phyloP scores from a whole-genome alignment of 1,284 basidiomycete species.

The Tylopilus sp. region DNA sequence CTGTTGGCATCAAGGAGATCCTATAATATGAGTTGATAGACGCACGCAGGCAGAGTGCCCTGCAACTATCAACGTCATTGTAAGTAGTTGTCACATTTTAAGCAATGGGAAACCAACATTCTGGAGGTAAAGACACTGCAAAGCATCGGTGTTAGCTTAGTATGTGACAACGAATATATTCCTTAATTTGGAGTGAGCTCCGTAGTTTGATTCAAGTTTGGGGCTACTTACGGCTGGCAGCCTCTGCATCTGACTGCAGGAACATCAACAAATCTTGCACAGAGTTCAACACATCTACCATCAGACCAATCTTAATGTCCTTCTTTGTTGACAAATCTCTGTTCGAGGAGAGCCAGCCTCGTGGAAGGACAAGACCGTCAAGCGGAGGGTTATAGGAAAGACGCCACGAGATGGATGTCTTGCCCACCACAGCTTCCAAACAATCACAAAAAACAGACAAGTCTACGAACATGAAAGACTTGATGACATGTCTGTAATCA shows the following conservation, averaged over 20 bases:
- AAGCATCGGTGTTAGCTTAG: constrained; percentile 25
- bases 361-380: constrained; percentile 48
- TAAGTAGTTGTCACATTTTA: background rate
- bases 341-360: constrained; percentile 44
- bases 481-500: constrained; percentile 42
- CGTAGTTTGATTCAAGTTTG: background rate
- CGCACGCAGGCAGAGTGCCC: constrained; percentile 29
- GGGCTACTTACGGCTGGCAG: constrained; percentile 10
- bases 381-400: constrained; percentile 26
- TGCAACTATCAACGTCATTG: constrained; percentile 16
- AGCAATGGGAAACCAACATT: constrained; percentile 22
- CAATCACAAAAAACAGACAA: constrained; percentile 47
- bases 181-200: constrained; percentile 11
- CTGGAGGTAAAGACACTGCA: constrained; percentile 26
- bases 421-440: constrained; percentile 44
- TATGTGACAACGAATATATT: constrained; percentile 14
- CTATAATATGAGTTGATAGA: background rate
- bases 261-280: constrained; percentile 15
- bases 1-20: background rate
- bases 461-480: constrained; percentile 36
- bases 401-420: constrained; percentile 37
- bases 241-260: constrained; percentile 15
- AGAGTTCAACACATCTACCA: constrained; percentile 7
- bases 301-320: constrained; percentile 10
- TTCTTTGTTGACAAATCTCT: constrained; percentile 27